Evolutionary conservation across 257 asterid species (phyloP), one percentile per base, ranked within the genome.

Genomic region (Gardenia jasminoides): DNA sequence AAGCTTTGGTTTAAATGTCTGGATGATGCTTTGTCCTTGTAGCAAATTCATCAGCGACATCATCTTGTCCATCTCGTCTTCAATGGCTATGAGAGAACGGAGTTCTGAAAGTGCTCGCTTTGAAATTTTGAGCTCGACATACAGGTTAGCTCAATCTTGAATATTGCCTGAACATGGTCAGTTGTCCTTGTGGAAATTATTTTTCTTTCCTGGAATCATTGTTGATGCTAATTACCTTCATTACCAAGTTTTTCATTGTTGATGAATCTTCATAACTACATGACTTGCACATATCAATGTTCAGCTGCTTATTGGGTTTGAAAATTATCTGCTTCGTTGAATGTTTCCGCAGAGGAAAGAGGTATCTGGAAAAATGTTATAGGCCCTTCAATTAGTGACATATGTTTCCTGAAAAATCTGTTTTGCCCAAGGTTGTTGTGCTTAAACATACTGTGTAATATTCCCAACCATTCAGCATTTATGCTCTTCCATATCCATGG

Each of bases 21-120:
- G 41, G 31, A 13, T 76, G 48, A 10, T 59, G 31, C 33, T 85
- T 68, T 19, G n/a, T 70, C 4, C 75, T 76, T 82, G 89, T 87
- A 96, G 99, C 90, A 91, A 92, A 85, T 93, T 92, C 86, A 88
- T 96, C 80, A 96, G 99, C 85, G 98, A 96, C 80, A 82, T 88
- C 83, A 84, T 96, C 80, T 86, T 96, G 97, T 90, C 93, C 64
- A 84, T 92, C 86, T 92, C 98, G 74, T 96, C 98, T 84, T 96
- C 99, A 75, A 89, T 85, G 81, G 84, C 97, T 72, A 80, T 83
- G 70, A 86, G 99, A 82, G 98, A 93, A 70, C 91, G 98, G 74
- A 90, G 89, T 75, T 90, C 98, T 72, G 99, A 96, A 79, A 79
- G 96, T 89, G 99, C 99, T 76, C 98, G 92, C 77, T 93, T 96